Evolutionary conservation across 2,329 filamentous ascomycete genomes (phyloP).

Genomic region (Phialophora macrospora): DNA sequence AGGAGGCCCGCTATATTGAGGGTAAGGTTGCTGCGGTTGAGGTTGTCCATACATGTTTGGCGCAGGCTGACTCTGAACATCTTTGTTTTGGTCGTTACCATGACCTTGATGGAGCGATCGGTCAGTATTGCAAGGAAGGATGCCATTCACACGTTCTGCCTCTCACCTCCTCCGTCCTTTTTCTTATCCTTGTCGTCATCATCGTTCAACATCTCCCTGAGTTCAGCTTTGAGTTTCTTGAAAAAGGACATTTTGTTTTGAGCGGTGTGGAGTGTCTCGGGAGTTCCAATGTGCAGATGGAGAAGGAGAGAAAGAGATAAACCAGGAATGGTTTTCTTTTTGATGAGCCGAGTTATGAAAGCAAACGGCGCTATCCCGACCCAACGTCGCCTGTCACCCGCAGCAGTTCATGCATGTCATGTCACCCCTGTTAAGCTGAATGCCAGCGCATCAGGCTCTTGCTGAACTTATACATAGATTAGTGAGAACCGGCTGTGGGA

Average conservation of each 20-base stretch:
- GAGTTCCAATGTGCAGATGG: neutral
- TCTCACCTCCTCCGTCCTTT: conserved; percentile 18
- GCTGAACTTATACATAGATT: neutral
- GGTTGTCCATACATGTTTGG: neutral
- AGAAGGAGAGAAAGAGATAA: conserved; percentile 1
- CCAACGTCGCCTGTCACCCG: neutral
- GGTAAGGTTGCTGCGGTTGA: conserved; percentile 14
- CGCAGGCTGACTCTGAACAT: neutral
- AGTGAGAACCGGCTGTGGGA: neutral
- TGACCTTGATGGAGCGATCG: neutral
- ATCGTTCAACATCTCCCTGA: conserved; percentile 36
- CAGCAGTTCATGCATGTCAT: conserved; percentile 20
- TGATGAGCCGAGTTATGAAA: neutral
- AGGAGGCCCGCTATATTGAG: conserved; percentile 15
- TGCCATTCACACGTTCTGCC: neutral
- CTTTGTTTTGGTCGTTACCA: neutral
- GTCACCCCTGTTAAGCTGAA: conserved; percentile 5
- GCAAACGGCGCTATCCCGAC: neutral
- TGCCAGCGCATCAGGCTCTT: conserved; percentile 16
- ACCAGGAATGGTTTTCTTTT: neutral
- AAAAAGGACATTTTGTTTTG: conserved; percentile 29
- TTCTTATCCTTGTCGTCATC: conserved; percentile 27
- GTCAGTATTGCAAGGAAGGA: neutral
- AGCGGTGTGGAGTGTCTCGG: neutral
- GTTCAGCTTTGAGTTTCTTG: conserved; percentile 34